Evolutionary conservation across 2,329 filamentous ascomycete species (phyloP).

Genomic region (Botrytis fragariae): DNA sequence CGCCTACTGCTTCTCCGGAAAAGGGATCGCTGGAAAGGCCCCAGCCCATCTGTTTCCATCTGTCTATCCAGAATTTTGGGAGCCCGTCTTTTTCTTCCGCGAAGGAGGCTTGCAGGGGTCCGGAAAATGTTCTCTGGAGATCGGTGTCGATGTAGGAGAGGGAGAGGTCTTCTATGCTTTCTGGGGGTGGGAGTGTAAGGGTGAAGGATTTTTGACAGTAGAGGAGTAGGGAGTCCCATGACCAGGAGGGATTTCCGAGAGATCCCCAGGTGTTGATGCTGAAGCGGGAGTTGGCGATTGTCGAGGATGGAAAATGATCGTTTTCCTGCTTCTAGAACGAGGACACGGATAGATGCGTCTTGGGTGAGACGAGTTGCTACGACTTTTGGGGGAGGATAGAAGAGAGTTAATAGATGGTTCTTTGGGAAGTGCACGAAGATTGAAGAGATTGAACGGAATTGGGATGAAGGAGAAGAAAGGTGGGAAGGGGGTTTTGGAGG

Average conservation of each 20-base stretch:
- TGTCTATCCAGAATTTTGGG: neutral
- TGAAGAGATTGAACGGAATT: too few species aligned
- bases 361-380: conserved; percentile 43
- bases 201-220: conserved; percentile 43
- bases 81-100: neutral
- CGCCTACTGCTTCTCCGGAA: neutral
- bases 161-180: conserved; percentile 5
- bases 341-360: conserved; percentile 39
- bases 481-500: too few species aligned
- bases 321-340: conserved; percentile 44
- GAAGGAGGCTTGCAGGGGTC: conserved; percentile 9
- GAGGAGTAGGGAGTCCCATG: conserved; percentile 40
- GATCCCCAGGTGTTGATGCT: conserved; percentile 43
- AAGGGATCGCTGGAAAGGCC: neutral
- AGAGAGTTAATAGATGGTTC: neutral
- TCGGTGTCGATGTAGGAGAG: neutral
- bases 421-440: neutral
- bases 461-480: neutral
- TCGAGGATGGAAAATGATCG: conserved; percentile 39
- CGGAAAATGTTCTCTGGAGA: too few species aligned
- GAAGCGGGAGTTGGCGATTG: conserved; percentile 32
- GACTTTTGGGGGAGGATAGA: conserved; percentile 20
- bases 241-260: conserved; percentile 42
- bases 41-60: neutral
- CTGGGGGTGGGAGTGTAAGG: neutral